Conservation (phyloP, 1,284 basidiomycete species). For the Gastroboletus turbinatus region DNA sequence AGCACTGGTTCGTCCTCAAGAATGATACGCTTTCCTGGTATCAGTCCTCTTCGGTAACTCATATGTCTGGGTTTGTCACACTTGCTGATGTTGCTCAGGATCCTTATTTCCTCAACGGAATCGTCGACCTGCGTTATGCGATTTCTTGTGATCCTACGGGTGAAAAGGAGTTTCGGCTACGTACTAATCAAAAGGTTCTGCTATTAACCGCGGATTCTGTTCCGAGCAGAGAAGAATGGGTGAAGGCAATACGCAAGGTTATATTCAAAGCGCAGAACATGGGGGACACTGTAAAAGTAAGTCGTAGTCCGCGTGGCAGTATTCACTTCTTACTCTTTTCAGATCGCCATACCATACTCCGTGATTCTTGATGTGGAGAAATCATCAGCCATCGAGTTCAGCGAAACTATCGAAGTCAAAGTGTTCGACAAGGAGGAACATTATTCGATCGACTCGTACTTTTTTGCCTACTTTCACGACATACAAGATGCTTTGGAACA, state of each 20-base stretch:
- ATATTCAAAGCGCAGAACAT: slow-evolving; percentile 96
- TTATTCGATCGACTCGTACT: slow-evolving; percentile 84
- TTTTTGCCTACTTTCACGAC: slow-evolving; percentile 90
- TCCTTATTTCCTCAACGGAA: slow-evolving; percentile 95
- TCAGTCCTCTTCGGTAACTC: slow-evolving; percentile 78
- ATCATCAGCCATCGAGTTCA: slow-evolving; percentile 88
- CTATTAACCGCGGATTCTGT: slow-evolving; percentile 76
- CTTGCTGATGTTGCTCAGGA: slow-evolving; percentile 51
- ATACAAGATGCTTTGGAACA: slow-evolving; percentile 72
- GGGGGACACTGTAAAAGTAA: slow-evolving; percentile 90
- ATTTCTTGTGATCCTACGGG: slow-evolving; percentile 79
- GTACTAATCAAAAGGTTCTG: slow-evolving; percentile 79
- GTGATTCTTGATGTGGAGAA: slow-evolving; percentile 87
- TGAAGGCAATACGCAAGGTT: slow-evolving; percentile 86
- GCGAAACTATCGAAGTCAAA: slow-evolving; percentile 91
- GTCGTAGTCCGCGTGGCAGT: slow-evolving; percentile 5
- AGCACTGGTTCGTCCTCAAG: slow-evolving; percentile 93
- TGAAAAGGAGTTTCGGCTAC: slow-evolving; percentile 74
- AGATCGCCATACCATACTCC: slow-evolving; percentile 94
- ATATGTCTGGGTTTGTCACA: slow-evolving; percentile 7
- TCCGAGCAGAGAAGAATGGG: slow-evolving; percentile 87
- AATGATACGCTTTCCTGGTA: slow-evolving; percentile 95
- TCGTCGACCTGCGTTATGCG: slow-evolving; percentile 90
- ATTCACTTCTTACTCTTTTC: slow-evolving; percentile 14
- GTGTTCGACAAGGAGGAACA: slow-evolving; percentile 82